Evolutionary conservation across 495 filamentous ascomycete genomes (phyloP).

Genomic region (Achaetomiella virescens): DNA sequence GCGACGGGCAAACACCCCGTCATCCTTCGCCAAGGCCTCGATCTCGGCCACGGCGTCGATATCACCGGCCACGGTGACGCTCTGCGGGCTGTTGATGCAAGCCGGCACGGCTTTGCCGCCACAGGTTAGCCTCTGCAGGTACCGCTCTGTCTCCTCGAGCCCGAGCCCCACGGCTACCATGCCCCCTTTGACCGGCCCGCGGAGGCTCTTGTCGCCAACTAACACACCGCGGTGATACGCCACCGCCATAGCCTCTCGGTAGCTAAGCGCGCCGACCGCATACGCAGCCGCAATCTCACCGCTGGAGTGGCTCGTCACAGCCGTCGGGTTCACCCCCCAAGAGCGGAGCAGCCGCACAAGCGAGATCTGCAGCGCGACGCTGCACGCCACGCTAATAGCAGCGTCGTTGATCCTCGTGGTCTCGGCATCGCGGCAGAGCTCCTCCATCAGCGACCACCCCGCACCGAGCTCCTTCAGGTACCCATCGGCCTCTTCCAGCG

Average conservation of each 20-base stretch:
- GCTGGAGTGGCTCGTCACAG: slow-evolving; percentile 51
- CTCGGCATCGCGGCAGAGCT: not conserved
- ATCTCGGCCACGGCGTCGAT: slow-evolving; percentile 30
- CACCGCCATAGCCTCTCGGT: slow-evolving; percentile 40
- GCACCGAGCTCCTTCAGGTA: slow-evolving; percentile 17
- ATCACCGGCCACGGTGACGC: slow-evolving; percentile 43
- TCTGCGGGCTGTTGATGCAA: slow-evolving; percentile 45
- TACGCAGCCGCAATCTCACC: slow-evolving; percentile 51
- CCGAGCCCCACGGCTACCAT: slow-evolving; percentile 39
- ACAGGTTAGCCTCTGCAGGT: too few relatives aligned
- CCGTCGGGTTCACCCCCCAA: slow-evolving; percentile 40
- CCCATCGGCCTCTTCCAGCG: slow-evolving; percentile 16
- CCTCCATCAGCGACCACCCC: slow-evolving; percentile 8
- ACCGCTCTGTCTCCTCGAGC: not conserved
- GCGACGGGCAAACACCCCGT: slow-evolving; percentile 31
- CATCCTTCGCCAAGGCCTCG: slow-evolving; percentile 18
- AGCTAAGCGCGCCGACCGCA: slow-evolving; percentile 32
- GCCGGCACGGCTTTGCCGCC: slow-evolving; percentile 27
- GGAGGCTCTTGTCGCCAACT: not conserved
- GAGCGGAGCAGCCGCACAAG: slow-evolving; percentile 40
- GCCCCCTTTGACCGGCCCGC: slow-evolving; percentile 19
- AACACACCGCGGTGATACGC: slow-evolving; percentile 37
- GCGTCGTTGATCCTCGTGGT: slow-evolving; percentile 13
- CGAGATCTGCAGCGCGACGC: slow-evolving; percentile 34
- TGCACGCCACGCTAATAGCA: slow-evolving; percentile 5